Evolutionary conservation across 768 basidiomycete species (phyloP).

Genomic region (Hygrophorus pudorinus): DNA sequence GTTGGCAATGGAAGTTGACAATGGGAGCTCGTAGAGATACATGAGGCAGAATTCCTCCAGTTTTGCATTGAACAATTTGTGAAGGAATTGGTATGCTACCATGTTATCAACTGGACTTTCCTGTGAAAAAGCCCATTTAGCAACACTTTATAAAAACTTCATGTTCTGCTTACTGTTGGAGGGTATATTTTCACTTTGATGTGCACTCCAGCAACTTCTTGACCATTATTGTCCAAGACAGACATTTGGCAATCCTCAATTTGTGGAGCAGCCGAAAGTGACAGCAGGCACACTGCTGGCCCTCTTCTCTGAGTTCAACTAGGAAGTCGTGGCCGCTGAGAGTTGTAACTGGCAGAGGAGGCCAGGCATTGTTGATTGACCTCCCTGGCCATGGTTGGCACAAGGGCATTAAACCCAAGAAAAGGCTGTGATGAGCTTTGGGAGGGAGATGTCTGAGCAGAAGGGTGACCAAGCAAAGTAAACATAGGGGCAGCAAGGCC

Average conservation of each 20-base stretch:
- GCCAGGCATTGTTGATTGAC: neutral
- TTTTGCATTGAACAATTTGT: neutral
- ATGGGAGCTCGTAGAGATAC: neutral
- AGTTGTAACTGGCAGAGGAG: neutral
- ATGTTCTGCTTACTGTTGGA: neutral
- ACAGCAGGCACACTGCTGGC: neutral
- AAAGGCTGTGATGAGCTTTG: neutral
- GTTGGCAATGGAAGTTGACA: neutral
- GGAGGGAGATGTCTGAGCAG: neutral
- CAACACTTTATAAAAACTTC: neutral
- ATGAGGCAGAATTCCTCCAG: neutral
- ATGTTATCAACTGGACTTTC: neutral
- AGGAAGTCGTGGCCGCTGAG: neutral
- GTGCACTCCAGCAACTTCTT: neutral
- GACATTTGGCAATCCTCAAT: neutral
- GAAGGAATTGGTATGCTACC: neutral
- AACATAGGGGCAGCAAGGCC: too few relatives aligned
- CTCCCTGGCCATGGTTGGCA: neutral
- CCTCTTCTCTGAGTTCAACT: neutral
- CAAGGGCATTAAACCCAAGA: neutral
- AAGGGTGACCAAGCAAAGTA: neutral
- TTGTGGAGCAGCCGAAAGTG: neutral
- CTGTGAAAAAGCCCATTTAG: neutral
- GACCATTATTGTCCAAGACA: neutral
- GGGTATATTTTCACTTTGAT: neutral